A percentile compares a stretch with the other conserved stretches of the same genome.
Conservation (phyloP, 176 grass and related monocot genomes). For the Aechmea fasciata region DNA sequence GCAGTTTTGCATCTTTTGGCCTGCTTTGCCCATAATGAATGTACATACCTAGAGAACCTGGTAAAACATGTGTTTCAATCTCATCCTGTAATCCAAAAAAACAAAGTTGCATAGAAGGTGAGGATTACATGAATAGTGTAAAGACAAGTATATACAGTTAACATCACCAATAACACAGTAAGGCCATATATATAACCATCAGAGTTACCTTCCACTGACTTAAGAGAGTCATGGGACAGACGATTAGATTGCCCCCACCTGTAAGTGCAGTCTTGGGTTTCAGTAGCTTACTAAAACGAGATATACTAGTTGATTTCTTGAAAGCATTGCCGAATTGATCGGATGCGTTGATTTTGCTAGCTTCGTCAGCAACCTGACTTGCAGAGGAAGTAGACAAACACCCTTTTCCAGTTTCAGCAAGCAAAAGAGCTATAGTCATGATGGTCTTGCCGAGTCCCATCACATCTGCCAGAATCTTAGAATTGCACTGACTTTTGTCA, state of each 20-base stretch:
- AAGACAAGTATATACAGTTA: neutral
- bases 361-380: slow-evolving; percentile 37
- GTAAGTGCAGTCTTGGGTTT: slow-evolving; percentile 51
- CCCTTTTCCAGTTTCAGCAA: slow-evolving; percentile 69
- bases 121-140: neutral
- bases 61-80: slow-evolving; percentile 73
- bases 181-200: neutral
- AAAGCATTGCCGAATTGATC: slow-evolving; percentile 28
- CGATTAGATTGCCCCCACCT: slow-evolving; percentile 73
- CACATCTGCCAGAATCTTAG: slow-evolving; percentile 94
- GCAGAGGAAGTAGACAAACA: slow-evolving; percentile 28
- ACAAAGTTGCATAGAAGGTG: neutral
- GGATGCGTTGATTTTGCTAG: slow-evolving; percentile 32
- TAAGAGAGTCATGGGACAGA: slow-evolving; percentile 93
- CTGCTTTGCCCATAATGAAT: slow-evolving; percentile 96
- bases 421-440: slow-evolving; percentile 94
- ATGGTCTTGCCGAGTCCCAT: slow-evolving; percentile 98
- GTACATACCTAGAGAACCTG: slow-evolving; percentile 56
- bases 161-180: neutral
- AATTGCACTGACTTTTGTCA: slow-evolving; percentile 19
- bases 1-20: slow-evolving; percentile 59
- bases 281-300: slow-evolving; percentile 59
- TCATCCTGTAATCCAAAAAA: slow-evolving; percentile 49
- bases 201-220: slow-evolving; percentile 93
- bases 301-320: slow-evolving; percentile 58